These are phyloP conservation scores for Trichosporon ovoides DNA, from an alignment of 1,284 basidiomycete genomes.

Conservation along the genomic window DNA sequence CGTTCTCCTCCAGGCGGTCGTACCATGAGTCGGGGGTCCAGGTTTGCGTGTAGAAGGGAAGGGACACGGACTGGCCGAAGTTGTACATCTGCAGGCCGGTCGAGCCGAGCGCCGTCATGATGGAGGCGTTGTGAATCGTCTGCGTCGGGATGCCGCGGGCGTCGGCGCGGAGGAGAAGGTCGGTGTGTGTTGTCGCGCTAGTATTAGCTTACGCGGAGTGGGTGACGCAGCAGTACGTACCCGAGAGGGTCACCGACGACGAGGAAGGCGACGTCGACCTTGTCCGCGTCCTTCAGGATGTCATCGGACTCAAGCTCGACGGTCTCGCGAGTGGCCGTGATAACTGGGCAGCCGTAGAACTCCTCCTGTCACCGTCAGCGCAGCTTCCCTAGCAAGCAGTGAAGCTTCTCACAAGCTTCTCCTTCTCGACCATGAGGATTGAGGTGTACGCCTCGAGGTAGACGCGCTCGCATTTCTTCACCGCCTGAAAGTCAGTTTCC, in stretches of 20 bases:
- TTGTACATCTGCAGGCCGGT: conserved; percentile 90
- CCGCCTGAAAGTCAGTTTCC: conserved; percentile 58
- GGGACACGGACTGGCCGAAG: conserved; percentile 92
- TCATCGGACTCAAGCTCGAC: conserved; percentile 92
- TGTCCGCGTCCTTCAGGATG: conserved; percentile 74
- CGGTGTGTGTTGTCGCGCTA: conserved; percentile 95
- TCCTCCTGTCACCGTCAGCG: conserved; percentile 62
- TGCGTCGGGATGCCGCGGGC: conserved; percentile 69
- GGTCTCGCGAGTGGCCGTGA: conserved; percentile 91
- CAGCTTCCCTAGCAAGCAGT: too few relatives aligned
- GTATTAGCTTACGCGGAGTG: too few relatives aligned
- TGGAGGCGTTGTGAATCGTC: conserved; percentile 95
- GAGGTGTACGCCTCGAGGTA: conserved; percentile 95
- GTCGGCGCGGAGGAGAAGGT: conserved; percentile 86
- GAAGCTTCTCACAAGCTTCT: conserved; percentile 68
- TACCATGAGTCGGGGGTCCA: conserved; percentile 98
- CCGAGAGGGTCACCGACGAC: conserved; percentile 98
- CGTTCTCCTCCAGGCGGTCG: conserved; percentile 87
- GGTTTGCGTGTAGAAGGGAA: conserved; percentile 94
- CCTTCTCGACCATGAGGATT: conserved; percentile 81
- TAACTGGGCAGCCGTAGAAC: conserved; percentile 81
- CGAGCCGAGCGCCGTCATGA: conserved; percentile 87
- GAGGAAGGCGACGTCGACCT: conserved; percentile 78
- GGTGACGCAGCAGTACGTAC: too few relatives aligned
- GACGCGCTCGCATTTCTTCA: conserved; percentile 68